A percentile compares a stretch with the other conserved stretches of the same genome.
Conservation (phyloP, 2,329 filamentous ascomycete species). For the Sporothrix globosa region DNA sequence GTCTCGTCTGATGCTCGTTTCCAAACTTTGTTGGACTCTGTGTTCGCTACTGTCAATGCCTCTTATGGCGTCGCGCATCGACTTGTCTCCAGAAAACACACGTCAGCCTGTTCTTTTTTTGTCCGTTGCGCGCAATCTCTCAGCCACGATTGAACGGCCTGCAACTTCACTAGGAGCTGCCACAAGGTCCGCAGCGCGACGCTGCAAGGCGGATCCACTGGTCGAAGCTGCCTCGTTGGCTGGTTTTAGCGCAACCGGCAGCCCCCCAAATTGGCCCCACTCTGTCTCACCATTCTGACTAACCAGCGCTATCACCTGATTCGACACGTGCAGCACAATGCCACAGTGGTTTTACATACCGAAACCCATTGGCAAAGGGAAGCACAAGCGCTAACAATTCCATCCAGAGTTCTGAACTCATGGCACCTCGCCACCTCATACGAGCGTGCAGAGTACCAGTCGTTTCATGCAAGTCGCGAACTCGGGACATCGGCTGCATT, state of each 20-base stretch:
- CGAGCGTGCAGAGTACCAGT: too few species aligned
- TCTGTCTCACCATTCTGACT: neutral
- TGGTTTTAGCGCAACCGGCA: neutral
- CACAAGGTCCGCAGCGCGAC: conserved; percentile 17
- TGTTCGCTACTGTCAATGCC: neutral
- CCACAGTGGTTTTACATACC: too few species aligned
- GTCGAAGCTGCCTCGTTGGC: conserved; percentile 7
- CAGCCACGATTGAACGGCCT: conserved; percentile 17
- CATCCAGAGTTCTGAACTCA: too few species aligned
- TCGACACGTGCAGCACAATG: neutral
- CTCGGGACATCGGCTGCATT: neutral
- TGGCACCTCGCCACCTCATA: too few species aligned
- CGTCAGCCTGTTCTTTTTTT: conserved; percentile 25
- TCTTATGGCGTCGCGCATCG: neutral
- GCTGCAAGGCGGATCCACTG: neutral
- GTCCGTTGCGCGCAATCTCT: conserved; percentile 12
- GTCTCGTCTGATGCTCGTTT: neutral
- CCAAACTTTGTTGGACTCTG: neutral
- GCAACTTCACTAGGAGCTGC: conserved; percentile 2
- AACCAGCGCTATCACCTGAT: conserved; percentile 1
- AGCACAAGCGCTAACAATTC: too few species aligned
- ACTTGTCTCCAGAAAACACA: neutral
- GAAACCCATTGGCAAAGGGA: too few species aligned
- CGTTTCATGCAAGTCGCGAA: too few species aligned
- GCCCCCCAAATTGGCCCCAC: neutral